A percentile compares a stretch with the other conserved stretches of the same genome.
Evolutionary conservation across 2,329 filamentous ascomycete genomes (phyloP).

Genomic region (Fusarium mangiferae): DNA sequence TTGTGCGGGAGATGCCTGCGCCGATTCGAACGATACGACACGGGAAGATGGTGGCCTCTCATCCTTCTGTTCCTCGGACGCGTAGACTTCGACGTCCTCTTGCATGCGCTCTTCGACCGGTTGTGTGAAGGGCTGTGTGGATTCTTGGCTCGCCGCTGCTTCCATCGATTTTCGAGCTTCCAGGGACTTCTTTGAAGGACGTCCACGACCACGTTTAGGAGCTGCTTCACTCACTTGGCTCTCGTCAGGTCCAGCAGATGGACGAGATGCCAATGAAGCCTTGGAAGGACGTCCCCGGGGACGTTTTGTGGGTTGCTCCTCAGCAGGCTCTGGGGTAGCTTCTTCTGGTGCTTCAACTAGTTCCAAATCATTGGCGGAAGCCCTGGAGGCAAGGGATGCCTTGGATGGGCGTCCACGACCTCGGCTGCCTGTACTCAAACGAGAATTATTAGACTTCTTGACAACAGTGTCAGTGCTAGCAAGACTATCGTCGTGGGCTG

Average conservation of each 20-base stretch:
- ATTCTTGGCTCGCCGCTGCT: constrained; percentile 24
- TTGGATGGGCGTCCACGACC: constrained; percentile 46
- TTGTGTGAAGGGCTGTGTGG: constrained; percentile 24
- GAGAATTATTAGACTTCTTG: constrained; percentile 46
- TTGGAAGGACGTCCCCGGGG: constrained; percentile 48
- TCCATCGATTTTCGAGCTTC: constrained; percentile 41
- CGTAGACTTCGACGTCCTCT: constrained; percentile 29
- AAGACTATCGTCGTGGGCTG: constrained; percentile 52
- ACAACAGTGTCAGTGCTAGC: constrained; percentile 56
- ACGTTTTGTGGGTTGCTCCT: constrained; percentile 42
- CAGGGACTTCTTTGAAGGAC: constrained; percentile 47
- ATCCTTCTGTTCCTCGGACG: constrained; percentile 19
- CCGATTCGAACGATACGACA: constrained; percentile 35
- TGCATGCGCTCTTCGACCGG: constrained; percentile 27
- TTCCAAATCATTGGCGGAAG: constrained; percentile 42
- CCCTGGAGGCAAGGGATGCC: constrained; percentile 44
- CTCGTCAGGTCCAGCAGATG: constrained; percentile 35
- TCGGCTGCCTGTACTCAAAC: constrained; percentile 37
- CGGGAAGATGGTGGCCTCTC: constrained; percentile 19
- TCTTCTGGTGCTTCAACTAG: constrained; percentile 32
- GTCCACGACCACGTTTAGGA: constrained; percentile 45
- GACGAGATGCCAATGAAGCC: constrained; percentile 42
- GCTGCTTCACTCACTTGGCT: constrained; percentile 37
- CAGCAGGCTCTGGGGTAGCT: constrained; percentile 6
- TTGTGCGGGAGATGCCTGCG: constrained; percentile 21